phyloP scores from a whole-genome alignment of 1,139 yeast genomes.

The Lodderomyces jiufengensis region DNA sequence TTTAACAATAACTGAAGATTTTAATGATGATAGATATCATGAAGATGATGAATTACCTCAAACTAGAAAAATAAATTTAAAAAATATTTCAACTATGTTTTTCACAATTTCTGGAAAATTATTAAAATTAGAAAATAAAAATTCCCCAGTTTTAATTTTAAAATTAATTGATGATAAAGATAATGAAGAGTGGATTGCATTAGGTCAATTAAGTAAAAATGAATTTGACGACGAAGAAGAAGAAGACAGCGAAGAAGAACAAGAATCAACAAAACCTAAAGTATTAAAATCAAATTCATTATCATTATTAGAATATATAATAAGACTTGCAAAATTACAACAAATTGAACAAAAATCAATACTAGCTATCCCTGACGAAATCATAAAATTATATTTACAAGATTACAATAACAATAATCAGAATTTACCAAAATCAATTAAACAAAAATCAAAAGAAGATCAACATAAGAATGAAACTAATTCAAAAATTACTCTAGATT shows the following conservation, averaged over 20 bases:
- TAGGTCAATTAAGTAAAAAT: constrained; percentile 39
- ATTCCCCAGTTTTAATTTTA: constrained; percentile 66
- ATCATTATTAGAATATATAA: constrained; percentile 62
- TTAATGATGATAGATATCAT: constrained; percentile 75
- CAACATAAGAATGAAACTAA: constrained; percentile 16
- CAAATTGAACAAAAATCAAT: constrained; percentile 56
- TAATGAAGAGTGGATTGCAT: constrained; percentile 50
- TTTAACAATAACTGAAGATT: constrained; percentile 53
- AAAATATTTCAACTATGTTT: constrained; percentile 51
- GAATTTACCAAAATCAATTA: constrained; percentile 18
- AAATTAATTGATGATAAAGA: constrained; percentile 32
- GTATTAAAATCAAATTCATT: constrained; percentile 41
- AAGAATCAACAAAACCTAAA: constrained; percentile 11
- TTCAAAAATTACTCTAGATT: constrained; percentile 25
- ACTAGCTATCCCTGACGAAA: constrained; percentile 61
- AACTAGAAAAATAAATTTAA: constrained; percentile 33
- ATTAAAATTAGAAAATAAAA: constrained; percentile 60
- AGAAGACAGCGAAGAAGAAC: constrained; percentile 14
- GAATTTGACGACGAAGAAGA: constrained; percentile 25
- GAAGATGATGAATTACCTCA: constrained; percentile 45
- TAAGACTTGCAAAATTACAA: constrained; percentile 62
- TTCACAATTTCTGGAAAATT: constrained; percentile 73
- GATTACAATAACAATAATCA: constrained; percentile 16
- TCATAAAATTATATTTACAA: constrained; percentile 53
- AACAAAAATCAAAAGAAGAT: constrained; percentile 16